A percentile compares a stretch with the other conserved stretches of the same genome.
Conservation (phyloP, 352 stramenopile genomes). For the Globisporangium heterothallicum region DNA sequence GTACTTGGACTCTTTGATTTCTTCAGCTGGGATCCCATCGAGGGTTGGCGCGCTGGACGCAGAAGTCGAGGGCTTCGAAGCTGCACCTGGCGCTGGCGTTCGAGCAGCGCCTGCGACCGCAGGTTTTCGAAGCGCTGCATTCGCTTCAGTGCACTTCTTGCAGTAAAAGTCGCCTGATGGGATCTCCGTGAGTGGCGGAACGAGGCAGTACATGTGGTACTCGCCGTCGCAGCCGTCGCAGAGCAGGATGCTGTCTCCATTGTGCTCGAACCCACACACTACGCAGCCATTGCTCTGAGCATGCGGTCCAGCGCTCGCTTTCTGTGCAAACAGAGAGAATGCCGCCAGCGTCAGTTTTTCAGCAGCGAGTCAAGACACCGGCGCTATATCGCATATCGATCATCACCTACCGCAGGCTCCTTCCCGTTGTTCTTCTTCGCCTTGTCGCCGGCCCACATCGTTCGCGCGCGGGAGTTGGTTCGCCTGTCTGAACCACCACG, state of each 20-base stretch:
- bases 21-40: constrained; percentile 20
- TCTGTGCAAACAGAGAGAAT: neutral
- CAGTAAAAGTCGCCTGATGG: constrained; percentile 81
- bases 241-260: constrained; percentile 76
- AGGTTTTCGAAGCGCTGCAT: constrained; percentile 36
- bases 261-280: constrained; percentile 63
- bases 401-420: constrained; percentile 5
- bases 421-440: constrained; percentile 10
- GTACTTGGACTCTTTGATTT: constrained; percentile 76
- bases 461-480: neutral
- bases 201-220: constrained; percentile 84
- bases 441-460: constrained; percentile 14
- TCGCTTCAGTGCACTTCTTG: constrained; percentile 52
- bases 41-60: neutral
- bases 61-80: neutral
- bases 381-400: neutral
- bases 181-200: constrained; percentile 66
- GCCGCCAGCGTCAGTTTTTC: neutral
- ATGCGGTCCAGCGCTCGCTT: constrained; percentile 14
- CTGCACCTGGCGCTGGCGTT: neutral
- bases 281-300: constrained; percentile 48
- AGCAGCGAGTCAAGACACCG: neutral
- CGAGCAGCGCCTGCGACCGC: constrained; percentile 14
- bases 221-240: constrained; percentile 83
- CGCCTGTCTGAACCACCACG: neutral